These are phyloP conservation scores for Pythium oligandrum DNA, from an alignment of 352 stramenopile genomes.

Conservation along the genomic window DNA sequence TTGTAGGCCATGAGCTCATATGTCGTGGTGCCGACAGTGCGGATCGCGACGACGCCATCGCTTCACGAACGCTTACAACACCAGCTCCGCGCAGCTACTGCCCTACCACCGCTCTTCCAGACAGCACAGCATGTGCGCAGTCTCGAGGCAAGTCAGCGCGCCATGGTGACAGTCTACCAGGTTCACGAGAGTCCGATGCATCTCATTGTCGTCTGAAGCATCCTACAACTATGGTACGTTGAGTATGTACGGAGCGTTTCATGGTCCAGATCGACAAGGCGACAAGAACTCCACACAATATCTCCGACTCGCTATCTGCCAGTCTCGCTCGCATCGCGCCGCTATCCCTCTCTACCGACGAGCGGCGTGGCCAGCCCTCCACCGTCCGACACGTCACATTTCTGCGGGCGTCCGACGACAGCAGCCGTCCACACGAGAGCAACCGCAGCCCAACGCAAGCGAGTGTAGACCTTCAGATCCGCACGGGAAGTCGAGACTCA, in stretches of 20 bases:
- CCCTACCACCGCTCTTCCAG: slow-evolving; percentile 27
- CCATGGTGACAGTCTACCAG: slow-evolving; percentile 4
- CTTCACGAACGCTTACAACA: slow-evolving; percentile 13
- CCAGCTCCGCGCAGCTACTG: slow-evolving; percentile 18
- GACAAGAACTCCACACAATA: slow-evolving; percentile 76
- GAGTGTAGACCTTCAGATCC: background rate
- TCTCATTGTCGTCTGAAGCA: slow-evolving; percentile 5
- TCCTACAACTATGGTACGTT: background rate
- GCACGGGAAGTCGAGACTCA: too few relatives aligned
- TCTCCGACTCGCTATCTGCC: slow-evolving; percentile 49
- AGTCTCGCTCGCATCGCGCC: slow-evolving; percentile 1
- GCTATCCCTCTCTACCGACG: slow-evolving; percentile 11
- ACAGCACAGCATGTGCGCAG: slow-evolving; percentile 27
- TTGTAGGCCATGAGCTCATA: too few relatives aligned
- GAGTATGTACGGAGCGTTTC: slow-evolving; percentile 63
- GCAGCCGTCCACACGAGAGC: slow-evolving; percentile 1
- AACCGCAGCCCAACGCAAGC: background rate
- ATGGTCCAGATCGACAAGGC: slow-evolving; percentile 69
- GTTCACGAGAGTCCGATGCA: background rate
- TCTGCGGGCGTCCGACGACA: slow-evolving; percentile 19
- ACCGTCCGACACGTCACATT: slow-evolving; percentile 28
- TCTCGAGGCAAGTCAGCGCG: slow-evolving; percentile 35
- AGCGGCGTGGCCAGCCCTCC: slow-evolving; percentile 9
- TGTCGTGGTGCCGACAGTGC: slow-evolving; percentile 14
- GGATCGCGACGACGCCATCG: slow-evolving; percentile 20